These are phyloP conservation scores for Fusarium proliferatum DNA, from an alignment of 2,329 filamentous ascomycete species.

Conservation along the genomic window DNA sequence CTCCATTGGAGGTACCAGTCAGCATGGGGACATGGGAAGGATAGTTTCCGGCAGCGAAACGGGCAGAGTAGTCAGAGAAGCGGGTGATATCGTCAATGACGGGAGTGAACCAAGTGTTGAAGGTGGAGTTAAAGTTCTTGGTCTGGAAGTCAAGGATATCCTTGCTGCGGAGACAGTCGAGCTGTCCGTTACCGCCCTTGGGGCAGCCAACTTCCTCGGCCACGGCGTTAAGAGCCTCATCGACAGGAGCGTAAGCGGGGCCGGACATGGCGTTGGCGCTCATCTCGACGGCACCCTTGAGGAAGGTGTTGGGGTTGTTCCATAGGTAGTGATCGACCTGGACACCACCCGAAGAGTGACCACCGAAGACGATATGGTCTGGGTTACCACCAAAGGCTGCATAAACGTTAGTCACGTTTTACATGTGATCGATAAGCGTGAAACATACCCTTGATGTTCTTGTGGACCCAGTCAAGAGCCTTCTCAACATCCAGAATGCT, in stretches of 20 bases:
- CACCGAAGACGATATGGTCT: conserved; percentile 58
- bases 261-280: conserved; percentile 56
- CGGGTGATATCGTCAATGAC: conserved; percentile 51
- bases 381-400: conserved; percentile 57
- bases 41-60: conserved; percentile 40
- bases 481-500: conserved; percentile 43
- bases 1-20: conserved; percentile 51
- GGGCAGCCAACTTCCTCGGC: conserved; percentile 52
- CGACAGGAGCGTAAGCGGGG: conserved; percentile 51
- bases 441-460: conserved; percentile 37
- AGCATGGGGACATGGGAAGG: conserved; percentile 51
- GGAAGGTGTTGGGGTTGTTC: conserved; percentile 53
- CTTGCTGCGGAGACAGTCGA: conserved; percentile 53
- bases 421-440: neutral
- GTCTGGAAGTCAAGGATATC: conserved; percentile 39
- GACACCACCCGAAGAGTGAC: conserved; percentile 52
- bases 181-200: conserved; percentile 44
- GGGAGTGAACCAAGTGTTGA: conserved; percentile 56
- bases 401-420: neutral
- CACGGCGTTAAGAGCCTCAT: conserved; percentile 52
- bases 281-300: conserved; percentile 55
- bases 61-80: conserved; percentile 46
- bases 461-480: conserved; percentile 42
- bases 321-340: conserved; percentile 57
- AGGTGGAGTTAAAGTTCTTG: conserved; percentile 46